phyloP scores from a whole-genome alignment of 352 stramenopile genomes.

The Phytophthora pinifolia region DNA sequence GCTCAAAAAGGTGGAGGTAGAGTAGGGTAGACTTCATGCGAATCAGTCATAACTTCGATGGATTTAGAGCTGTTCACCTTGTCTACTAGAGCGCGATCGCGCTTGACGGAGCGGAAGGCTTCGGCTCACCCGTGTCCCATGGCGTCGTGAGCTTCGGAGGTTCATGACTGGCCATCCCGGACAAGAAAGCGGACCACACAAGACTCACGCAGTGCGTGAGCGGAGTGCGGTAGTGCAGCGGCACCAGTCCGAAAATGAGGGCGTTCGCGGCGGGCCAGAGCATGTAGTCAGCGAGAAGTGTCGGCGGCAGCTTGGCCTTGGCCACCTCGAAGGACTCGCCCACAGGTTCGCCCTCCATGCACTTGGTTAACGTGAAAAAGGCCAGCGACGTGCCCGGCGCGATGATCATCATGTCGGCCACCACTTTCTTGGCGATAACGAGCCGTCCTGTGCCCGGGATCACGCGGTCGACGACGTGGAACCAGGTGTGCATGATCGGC shows the following conservation, averaged over 20 bases:
- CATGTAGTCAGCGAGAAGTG: slow-evolving; percentile 43
- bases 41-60: slow-evolving; percentile 2
- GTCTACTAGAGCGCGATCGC: slow-evolving; percentile 10
- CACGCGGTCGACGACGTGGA: slow-evolving; percentile 68
- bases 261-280: slow-evolving; percentile 40
- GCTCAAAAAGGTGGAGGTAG: not conserved
- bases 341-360: slow-evolving; percentile 32
- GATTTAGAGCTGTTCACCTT: slow-evolving; percentile 2
- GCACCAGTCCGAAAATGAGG: slow-evolving; percentile 36
- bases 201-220: slow-evolving; percentile 41
- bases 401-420: slow-evolving; percentile 41
- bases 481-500: slow-evolving; percentile 88
- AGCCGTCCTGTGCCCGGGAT: slow-evolving; percentile 22
- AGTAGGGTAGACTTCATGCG: not conserved
- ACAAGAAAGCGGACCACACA: slow-evolving; percentile 44
- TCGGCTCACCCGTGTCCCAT: slow-evolving; percentile 6
- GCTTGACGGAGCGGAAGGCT: slow-evolving; percentile 15
- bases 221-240: slow-evolving; percentile 39
- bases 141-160: slow-evolving; percentile 12
- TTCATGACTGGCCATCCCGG: slow-evolving; percentile 32
- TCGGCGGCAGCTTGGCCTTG: slow-evolving; percentile 32
- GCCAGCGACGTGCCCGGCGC: slow-evolving; percentile 25
- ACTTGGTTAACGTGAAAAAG: slow-evolving; percentile 38
- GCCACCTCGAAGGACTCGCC: slow-evolving; percentile 29
- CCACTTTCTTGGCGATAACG: slow-evolving; percentile 38